Percentiles rank a stretch among this genome's conserved stretches.
phyloP scores from a whole-genome alignment of 139 green algal genomes.

The Tetradesmus lagerheimii region DNA sequence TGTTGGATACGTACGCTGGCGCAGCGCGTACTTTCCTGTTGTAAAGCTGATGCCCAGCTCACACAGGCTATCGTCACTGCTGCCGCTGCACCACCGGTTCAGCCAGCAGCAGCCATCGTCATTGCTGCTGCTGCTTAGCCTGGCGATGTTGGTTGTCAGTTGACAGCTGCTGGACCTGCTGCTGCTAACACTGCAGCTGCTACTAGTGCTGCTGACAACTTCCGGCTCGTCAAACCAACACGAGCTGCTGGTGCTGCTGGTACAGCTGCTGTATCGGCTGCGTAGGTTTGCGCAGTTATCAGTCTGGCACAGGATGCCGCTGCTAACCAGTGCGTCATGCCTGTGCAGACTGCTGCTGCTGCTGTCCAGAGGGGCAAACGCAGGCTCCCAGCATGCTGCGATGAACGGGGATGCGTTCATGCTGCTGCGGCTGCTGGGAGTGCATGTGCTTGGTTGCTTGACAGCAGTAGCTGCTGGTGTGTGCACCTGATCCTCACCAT shows the following conservation, averaged over 20 bases:
- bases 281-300: background rate
- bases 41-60: background rate
- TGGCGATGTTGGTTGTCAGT: too few species aligned
- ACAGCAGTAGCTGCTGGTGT: slow-evolving; percentile 10
- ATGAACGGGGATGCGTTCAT: background rate
- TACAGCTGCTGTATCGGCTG: background rate
- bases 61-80: background rate
- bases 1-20: background rate
- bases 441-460: background rate
- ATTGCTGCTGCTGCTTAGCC: background rate
- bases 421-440: background rate
- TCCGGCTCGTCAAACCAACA: background rate
- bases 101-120: background rate
- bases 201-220: background rate
- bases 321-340: background rate
- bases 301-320: background rate
- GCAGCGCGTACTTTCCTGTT: background rate
- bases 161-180: background rate
- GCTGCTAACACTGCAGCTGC: background rate
- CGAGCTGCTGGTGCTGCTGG: background rate
- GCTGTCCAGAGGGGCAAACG: background rate
- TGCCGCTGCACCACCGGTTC: background rate
- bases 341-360: slow-evolving; percentile 9
- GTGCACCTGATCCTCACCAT: background rate
- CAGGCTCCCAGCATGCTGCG: slow-evolving; percentile 2